Evolutionary conservation across 495 filamentous ascomycete species (phyloP).

Genomic region (Penicillium longicatenatum): DNA sequence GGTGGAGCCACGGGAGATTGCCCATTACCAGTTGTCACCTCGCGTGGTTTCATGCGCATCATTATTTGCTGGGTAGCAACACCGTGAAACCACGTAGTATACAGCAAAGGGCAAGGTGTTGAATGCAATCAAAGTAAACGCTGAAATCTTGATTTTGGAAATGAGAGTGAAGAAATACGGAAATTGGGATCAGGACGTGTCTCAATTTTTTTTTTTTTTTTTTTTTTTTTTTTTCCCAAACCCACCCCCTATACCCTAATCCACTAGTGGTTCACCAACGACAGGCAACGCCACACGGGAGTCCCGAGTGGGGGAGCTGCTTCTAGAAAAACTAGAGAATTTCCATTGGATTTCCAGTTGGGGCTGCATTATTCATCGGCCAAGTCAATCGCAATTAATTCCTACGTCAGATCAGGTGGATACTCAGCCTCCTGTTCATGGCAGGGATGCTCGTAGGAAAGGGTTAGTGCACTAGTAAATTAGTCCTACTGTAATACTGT

Average conservation of each 20-base stretch:
- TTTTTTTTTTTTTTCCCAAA: constrained; percentile 1
- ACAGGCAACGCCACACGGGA: constrained; percentile 27
- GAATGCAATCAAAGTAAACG: background rate
- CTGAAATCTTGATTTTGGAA: background rate
- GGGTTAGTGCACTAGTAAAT: constrained; percentile 11
- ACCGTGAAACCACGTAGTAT: background rate
- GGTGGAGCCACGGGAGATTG: constrained; percentile 37
- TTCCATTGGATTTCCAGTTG: constrained; percentile 44
- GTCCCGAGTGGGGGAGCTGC: constrained; percentile 32
- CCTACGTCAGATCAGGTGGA: constrained; percentile 40
- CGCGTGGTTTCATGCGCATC: constrained; percentile 30
- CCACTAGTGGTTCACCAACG: constrained; percentile 29
- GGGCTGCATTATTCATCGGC: constrained; percentile 30
- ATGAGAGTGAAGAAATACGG: background rate
- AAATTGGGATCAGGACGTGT: background rate
- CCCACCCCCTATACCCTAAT: constrained; percentile 12
- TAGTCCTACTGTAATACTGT: constrained; percentile 22
- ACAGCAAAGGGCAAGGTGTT: background rate
- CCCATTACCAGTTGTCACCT: constrained; percentile 32
- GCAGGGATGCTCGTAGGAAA: constrained; percentile 36
- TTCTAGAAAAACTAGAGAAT: constrained; percentile 43
- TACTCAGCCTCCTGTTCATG: constrained; percentile 42
- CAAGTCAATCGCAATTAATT: constrained; percentile 27
- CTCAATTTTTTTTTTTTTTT: constrained; percentile 1
- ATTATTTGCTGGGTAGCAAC: constrained; percentile 2